Base-by-base conservation (phyloP, 75 land plant genomes). In the Larix kaempferi region DNA sequence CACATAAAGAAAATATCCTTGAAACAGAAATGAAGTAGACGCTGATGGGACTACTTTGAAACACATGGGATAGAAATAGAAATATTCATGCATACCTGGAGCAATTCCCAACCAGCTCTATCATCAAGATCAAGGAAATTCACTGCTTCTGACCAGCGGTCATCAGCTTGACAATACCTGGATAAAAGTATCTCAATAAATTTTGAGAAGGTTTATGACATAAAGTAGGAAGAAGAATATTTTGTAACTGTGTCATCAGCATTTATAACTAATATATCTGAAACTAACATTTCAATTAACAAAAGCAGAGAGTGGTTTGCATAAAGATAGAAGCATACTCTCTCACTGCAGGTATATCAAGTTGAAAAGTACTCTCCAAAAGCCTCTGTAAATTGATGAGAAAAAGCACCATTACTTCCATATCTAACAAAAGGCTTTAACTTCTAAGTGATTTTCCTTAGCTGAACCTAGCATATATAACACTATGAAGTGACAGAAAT, bases 141-240 rank as follows among this genome's bases (percentile, higher is more conserved):
- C 54, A 95, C 95, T 73, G 94, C 99, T 78, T 95, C 98, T 49
- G 59, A 11, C 83, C 97, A 87, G n/a, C 91, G 84, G 63, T 97
- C 98, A 87, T 97, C 98, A 73, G 93, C 98, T 64, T 83, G 74
- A 78, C 99, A 97, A 67, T 97, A 96, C 78, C 99, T 96, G 91
- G 23, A 84, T 64, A 33, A 59, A 76, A 49, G 25, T 25, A 74
- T 14, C 76, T 67, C 33, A 5, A 56, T 78, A 33, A 11, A 21
- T 25, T 69, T 57, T 7, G 23, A 74, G 39, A n/a, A 26, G 76
- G 25, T 23, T 54, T 16, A 13, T 78, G 78, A 33, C 11, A 39
- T 55, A 69, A 75, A 52, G 27, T 60, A 64, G 37, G 8, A 82
- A 58, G 39, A 22, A 78, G 33, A 29, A 25, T 17, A 62, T 62